phyloP scores from a whole-genome alignment of 1,139 yeast species.

The Lodderomyces metapsilosis region DNA sequence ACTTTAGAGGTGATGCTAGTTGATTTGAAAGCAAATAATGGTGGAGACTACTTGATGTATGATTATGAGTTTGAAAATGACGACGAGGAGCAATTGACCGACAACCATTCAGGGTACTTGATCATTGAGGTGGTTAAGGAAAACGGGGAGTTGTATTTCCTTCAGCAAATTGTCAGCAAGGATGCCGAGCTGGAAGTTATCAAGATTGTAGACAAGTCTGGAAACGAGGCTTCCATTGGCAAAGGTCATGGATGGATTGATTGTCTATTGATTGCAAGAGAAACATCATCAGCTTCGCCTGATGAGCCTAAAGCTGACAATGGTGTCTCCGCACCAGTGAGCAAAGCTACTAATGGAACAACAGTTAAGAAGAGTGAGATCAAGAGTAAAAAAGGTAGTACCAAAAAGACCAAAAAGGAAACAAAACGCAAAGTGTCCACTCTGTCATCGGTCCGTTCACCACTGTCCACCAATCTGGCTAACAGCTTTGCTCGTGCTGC shows the following conservation, averaged over 20 bases:
- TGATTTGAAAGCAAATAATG: conserved; percentile 50
- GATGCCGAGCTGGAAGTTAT: conserved; percentile 19
- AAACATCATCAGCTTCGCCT: conserved; percentile 16
- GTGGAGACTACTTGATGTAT: conserved; percentile 69
- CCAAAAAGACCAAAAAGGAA: not conserved
- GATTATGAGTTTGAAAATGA: conserved; percentile 65
- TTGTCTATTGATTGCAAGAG: conserved; percentile 44
- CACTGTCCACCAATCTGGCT: conserved; percentile 11
- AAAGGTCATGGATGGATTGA: conserved; percentile 46
- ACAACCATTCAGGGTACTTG: conserved; percentile 53
- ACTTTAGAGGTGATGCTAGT: conserved; percentile 39
- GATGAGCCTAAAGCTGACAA: conserved; percentile 2
- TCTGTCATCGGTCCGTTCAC: conserved; percentile 1
- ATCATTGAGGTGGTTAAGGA: conserved; percentile 61
- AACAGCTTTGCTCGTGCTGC: conserved; percentile 47
- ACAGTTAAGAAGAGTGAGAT: not conserved
- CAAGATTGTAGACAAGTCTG: conserved; percentile 36
- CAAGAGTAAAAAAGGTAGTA: conserved; percentile 1
- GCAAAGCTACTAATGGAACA: not conserved
- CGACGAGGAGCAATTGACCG: conserved; percentile 40
- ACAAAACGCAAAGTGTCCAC: not conserved
- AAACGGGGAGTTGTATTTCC: conserved; percentile 58
- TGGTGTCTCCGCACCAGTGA: not conserved
- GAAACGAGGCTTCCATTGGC: conserved; percentile 36
- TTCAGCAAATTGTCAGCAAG: conserved; percentile 37